Evolutionary conservation across 371 early-diverging fungal genomes (phyloP), one percentile per base, ranked within the genome.

Genomic region (Batkoa obscura): DNA sequence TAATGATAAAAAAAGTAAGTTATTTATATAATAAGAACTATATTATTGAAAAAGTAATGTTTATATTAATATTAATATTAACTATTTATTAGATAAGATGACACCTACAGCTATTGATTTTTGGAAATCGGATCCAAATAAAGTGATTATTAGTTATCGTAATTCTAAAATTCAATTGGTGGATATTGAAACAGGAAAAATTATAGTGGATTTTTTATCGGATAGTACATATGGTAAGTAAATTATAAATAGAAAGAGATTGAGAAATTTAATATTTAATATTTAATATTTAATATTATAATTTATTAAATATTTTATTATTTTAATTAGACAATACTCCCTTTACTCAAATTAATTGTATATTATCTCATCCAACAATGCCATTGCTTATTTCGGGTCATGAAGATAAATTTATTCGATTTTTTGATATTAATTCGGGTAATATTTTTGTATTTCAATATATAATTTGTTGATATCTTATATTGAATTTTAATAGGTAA

Each of bases 161-260:
- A 80, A 86, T 65, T 72, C 81, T 1, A 64, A 68, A 32, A 71
- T 86, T 50, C 69, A 73, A 55, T 42, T 86, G 31, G 85, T 76
- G 66, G 88, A 88, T 67, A 72, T 86, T 31, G 83, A 84, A 62
- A 88, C 85, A 1, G 84, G 85, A 17, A 66, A 75, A 64, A 66
- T 69, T 9, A 59, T 78, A 31, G 34, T 74, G 39, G 68, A 69
- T 8, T 72, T 81, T 30, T 63, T 71, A 56, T 80, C 77, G 57
- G 69, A 74, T 46, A 74, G 75, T 15, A 71, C 71, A 15, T 81
- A 72, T 68, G 82, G 84, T 81, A 70, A 60, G 62, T 35, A 4
- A 33, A n/a, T n/a, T n/a, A n/a, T n/a, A n/a, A n/a, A n/a, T n/a
- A n/a, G n/a, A n/a, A n/a, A n/a, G n/a, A 30, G 8, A 12, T 12